phyloP scores from a whole-genome alignment of 2,329 filamentous ascomycete species.

The Scedosporium minutisporum region DNA sequence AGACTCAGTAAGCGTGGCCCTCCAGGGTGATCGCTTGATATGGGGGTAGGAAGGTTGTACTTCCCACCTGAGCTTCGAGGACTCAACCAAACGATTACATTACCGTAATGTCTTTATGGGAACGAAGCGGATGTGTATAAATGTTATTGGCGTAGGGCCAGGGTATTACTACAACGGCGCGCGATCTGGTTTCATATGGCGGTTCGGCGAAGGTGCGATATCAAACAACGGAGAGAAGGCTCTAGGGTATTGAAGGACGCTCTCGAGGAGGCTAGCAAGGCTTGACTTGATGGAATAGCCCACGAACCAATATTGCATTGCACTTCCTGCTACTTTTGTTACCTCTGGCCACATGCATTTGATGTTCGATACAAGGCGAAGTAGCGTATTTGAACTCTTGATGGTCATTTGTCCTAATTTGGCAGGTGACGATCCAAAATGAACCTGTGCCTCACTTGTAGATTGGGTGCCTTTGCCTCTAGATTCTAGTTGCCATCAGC shows the following conservation, averaged over 20 bases:
- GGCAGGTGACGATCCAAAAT: not conserved
- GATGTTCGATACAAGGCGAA: not conserved
- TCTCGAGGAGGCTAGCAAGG: too few species aligned
- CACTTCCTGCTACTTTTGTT: not conserved
- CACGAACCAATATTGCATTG: too few species aligned
- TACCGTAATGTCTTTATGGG: not conserved
- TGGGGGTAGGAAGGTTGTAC: not conserved
- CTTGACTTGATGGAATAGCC: too few species aligned
- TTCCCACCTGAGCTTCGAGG: not conserved
- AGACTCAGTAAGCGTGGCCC: slow-evolving; percentile 68
- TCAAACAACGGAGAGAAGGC: not conserved
- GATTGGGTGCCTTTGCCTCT: not conserved
- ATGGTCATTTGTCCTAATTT: not conserved
- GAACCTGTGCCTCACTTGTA: not conserved
- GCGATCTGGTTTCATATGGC: not conserved
- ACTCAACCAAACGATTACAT: not conserved
- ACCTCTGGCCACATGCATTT: not conserved
- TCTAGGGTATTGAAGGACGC: not conserved
- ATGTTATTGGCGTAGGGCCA: not conserved
- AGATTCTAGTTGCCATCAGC: not conserved
- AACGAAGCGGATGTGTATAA: not conserved
- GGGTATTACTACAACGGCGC: not conserved
- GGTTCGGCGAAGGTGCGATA: not conserved
- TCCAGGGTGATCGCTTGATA: not conserved
- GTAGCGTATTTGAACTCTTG: not conserved